Evolutionary conservation across 257 asterid genomes (phyloP).

Genomic region (Ajuga chamaepitys): DNA sequence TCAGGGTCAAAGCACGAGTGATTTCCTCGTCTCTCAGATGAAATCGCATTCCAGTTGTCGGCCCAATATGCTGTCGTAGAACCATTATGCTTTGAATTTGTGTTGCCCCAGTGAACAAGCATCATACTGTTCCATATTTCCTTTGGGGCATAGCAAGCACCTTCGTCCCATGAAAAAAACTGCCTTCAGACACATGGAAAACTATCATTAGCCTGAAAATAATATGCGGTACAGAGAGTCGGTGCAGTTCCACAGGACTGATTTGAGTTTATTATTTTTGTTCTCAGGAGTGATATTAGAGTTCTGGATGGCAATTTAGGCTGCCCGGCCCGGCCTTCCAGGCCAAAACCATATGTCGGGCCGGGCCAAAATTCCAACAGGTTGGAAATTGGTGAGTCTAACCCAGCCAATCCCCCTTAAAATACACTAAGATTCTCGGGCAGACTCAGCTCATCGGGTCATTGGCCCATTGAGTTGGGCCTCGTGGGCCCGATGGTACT

Average conservation of each 20-base stretch:
- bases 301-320: no score
- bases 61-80: slow-evolving; percentile 94
- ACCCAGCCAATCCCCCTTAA: no score
- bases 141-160: slow-evolving; percentile 99
- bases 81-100: slow-evolving; percentile 79
- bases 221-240: background rate
- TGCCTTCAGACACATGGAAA: slow-evolving; percentile 33
- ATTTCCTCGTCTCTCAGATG: slow-evolving; percentile 77
- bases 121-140: slow-evolving; percentile 98
- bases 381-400: no score
- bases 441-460: no score
- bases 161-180: slow-evolving; percentile 99
- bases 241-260: background rate
- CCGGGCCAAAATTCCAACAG: no score
- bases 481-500: no score
- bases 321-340: no score
- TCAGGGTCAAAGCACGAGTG: slow-evolving; percentile 88
- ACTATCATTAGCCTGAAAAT: slow-evolving; percentile 12
- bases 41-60: slow-evolving; percentile 72
- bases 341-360: no score
- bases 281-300: no score
- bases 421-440: no score
- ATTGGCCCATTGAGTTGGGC: no score
- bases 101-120: slow-evolving; percentile 99
- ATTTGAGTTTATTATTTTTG: no score